Base-by-base conservation (phyloP, 1,139 yeast species). In the Diutina siamensis region DNA sequence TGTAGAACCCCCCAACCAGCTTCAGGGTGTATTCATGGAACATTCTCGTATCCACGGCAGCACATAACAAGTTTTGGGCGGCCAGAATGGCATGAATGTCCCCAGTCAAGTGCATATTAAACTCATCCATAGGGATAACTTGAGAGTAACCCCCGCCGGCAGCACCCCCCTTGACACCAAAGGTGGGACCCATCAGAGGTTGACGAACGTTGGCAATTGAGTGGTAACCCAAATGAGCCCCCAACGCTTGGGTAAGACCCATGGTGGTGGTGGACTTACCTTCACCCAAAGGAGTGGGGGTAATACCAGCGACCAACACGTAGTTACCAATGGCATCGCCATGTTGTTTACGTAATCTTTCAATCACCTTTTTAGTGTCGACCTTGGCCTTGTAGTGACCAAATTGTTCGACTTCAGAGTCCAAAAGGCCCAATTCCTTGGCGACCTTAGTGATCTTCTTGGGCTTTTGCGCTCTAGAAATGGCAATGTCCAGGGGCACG, bases 121-220 rank as follows among this genome's bases (percentile, higher is more conserved):
- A 92, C 67, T 92, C 98, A 64, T 92, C 98, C 98, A 92, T 92
- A 52, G 98, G 98, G 59, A 92, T 88, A 45, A 92, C 97, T 69
- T 92, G 97, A 9, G 97, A 83, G 67, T 89, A 92, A 50, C 98
- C 98, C 62, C 98, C 98, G 61, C 98, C 98, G 18, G 98, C 97
- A 52, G 98, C 98, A 67, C 98, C 98, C 63, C 97, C 97, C 68
- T 89, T 92, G 61, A 92, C 88, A 67, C 98, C 98, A 59, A 92
- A 92, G 19, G 98, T 92, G 50, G 98, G 98, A 46, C 98, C 98
- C 97, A 92, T 89, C 17, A 95, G 84, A 40, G 98, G 98, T 65
- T 92, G 98, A 68, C 98, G 83, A 49, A 92, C 96, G 61, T 87
- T 89, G 51, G 98, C 98, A 61, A 92, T 83, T 19, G 89, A 89